Percentiles rank a stretch among this genome's conserved stretches.
Conservation (phyloP, 805 yeast genomes). For the Hyphopichia homilentoma region DNA sequence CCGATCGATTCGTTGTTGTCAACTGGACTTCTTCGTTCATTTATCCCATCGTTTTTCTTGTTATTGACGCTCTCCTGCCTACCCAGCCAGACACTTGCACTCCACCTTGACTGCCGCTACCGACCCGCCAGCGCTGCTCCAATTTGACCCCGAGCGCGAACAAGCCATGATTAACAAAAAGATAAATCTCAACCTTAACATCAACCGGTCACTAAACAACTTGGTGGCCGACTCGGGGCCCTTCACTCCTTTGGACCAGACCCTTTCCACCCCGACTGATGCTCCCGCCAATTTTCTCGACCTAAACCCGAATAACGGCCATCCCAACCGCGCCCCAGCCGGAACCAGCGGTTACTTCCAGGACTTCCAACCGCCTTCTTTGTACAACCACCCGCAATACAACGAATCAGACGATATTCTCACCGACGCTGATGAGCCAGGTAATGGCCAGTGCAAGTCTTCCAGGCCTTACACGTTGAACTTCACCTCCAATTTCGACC, state of each 20-base stretch:
- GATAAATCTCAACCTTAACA: conserved; percentile 28
- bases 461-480: conserved; percentile 29
- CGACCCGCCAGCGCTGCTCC: too few species aligned
- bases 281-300: conserved; percentile 8
- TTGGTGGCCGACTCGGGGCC: conserved; percentile 25
- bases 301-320: conserved; percentile 7
- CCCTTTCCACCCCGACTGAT: conserved; percentile 37
- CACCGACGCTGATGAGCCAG: conserved; percentile 35
- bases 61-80: too few species aligned
- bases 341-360: conserved; percentile 2
- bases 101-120: too few species aligned
- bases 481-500: conserved; percentile 36
- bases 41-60: too few species aligned
- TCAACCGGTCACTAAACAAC: conserved; percentile 27
- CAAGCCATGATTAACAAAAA: conserved; percentile 33
- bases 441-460: conserved; percentile 10
- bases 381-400: conserved; percentile 31
- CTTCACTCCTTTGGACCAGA: conserved; percentile 44
- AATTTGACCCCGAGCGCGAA: too few species aligned
- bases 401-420: conserved; percentile 41
- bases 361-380: not conserved
- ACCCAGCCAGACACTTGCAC: too few species aligned
- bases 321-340: conserved; percentile 4
- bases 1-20: too few species aligned
- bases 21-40: too few species aligned